phyloP scores from a whole-genome alignment of 1,284 basidiomycete genomes.

The Puccinia triticina region DNA sequence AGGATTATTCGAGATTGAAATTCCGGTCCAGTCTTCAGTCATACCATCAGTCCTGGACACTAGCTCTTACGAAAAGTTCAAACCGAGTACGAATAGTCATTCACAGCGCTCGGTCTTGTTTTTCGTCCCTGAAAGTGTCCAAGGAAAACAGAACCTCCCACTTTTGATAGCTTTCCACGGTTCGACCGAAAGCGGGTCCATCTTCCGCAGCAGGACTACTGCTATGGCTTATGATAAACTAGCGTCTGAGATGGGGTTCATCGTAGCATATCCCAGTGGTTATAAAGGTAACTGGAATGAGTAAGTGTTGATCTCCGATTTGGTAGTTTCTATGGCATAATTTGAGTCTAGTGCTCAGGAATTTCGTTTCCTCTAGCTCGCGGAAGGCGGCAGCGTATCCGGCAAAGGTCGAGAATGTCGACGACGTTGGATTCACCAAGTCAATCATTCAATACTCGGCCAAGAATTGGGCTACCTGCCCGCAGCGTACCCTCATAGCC shows the following conservation, averaged over 20 bases:
- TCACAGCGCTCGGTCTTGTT: constrained; percentile 35
- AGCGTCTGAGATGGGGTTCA: constrained; percentile 22
- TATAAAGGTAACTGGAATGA: constrained; percentile 50
- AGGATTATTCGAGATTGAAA: constrained; percentile 24
- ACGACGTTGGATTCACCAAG: constrained; percentile 45
- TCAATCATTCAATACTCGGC: constrained; percentile 39
- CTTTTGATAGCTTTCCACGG: constrained; percentile 46
- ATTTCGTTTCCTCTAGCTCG: constrained; percentile 10
- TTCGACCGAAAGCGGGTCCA: constrained; percentile 12
- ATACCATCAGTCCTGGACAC: constrained; percentile 11
- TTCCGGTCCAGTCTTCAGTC: constrained; percentile 22
- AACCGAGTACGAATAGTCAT: neutral
- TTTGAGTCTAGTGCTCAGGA: neutral
- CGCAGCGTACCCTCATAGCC: constrained; percentile 29
- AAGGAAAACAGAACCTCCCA: constrained; percentile 1
- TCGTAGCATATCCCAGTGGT: constrained; percentile 44
- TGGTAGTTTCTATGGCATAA: neutral
- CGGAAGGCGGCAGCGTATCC: constrained; percentile 30
- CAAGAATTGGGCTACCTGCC: constrained; percentile 32
- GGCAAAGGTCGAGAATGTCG: constrained; percentile 34
- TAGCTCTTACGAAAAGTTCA: neutral
- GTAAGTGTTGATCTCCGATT: constrained; percentile 18
- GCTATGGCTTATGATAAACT: constrained; percentile 40
- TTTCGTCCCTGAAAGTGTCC: constrained; percentile 36
- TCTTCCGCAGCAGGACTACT: constrained; percentile 42